These are phyloP conservation scores for Trifolium subterraneum DNA, from an alignment of 306 rosid genomes.

Conservation along the genomic window DNA sequence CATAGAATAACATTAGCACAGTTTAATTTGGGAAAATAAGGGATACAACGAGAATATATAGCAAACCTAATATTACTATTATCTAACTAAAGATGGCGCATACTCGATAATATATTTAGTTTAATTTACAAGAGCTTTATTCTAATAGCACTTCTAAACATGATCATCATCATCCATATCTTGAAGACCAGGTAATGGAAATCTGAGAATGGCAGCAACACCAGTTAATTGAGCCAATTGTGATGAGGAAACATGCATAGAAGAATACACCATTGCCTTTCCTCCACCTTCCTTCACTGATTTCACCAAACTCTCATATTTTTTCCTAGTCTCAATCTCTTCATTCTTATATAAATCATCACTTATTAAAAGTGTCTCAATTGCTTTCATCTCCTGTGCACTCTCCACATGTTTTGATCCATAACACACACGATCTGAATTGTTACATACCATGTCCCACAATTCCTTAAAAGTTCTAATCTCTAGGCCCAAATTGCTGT, in stretches of 20 bases:
- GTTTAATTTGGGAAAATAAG: no score
- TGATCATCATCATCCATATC: conserved; percentile 10
- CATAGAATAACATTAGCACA: no score
- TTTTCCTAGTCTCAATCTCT: conserved; percentile 37
- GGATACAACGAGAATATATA: no score
- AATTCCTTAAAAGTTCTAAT: conserved; percentile 34
- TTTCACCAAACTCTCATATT: conserved; percentile 25
- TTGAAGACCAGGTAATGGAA: conserved; percentile 51
- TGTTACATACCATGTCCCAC: conserved; percentile 41
- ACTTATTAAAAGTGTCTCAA: conserved; percentile 47
- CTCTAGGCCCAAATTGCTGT: conserved; percentile 28
- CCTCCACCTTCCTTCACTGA: conserved; percentile 47
- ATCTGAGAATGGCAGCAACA: conserved; percentile 52
- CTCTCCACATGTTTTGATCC: conserved; percentile 40
- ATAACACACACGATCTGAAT: not conserved
- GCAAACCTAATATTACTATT: no score
- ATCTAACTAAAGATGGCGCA: no score
- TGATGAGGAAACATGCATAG: conserved; percentile 46
- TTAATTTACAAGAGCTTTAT: no score
- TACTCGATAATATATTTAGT: not conserved
- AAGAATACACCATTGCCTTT: conserved; percentile 46
- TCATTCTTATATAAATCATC: conserved; percentile 47
- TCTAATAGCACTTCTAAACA: not conserved
- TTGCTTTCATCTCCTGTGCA: conserved; percentile 48
- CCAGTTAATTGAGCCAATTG: conserved; percentile 37